Conservation (phyloP, 352 stramenopile species). For the Phytopythium boreale region DNA sequence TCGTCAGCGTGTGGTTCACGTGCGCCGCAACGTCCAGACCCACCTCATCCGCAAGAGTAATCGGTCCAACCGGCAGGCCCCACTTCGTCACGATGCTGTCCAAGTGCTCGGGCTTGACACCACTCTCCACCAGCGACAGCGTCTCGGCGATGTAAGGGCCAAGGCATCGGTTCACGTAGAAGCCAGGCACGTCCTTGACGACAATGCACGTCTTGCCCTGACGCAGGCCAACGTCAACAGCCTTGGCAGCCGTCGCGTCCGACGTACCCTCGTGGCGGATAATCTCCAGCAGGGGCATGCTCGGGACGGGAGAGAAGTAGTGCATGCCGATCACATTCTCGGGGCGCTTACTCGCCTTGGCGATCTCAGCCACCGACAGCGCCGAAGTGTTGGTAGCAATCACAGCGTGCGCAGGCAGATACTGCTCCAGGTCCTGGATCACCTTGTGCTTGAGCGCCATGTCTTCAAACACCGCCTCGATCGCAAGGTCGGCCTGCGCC, state of each 20-base stretch:
- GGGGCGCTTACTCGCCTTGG: conserved; percentile 73
- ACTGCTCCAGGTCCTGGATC: conserved; percentile 91
- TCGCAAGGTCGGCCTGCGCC: conserved; percentile 92
- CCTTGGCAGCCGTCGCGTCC: conserved; percentile 86
- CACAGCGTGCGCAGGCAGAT: conserved; percentile 92
- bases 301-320: conserved; percentile 98
- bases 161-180: conserved; percentile 99
- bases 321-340: conserved; percentile 98
- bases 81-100: conserved; percentile 96
- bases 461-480: conserved; percentile 99
- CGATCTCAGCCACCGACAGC: conserved; percentile 96
- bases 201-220: conserved; percentile 98
- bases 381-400: conserved; percentile 98
- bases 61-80: conserved; percentile 96
- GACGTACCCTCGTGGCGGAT: conserved; percentile 94
- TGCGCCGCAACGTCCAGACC: conserved; percentile 97
- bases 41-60: conserved; percentile 96
- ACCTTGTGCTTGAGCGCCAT: conserved; percentile 96
- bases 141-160: conserved; percentile 93
- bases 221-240: conserved; percentile 94
- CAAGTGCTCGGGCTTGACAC: conserved; percentile 91
- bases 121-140: conserved; percentile 89
- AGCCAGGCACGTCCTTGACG: conserved; percentile 98
- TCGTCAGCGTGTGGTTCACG: conserved; percentile 91
- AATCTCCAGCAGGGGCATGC: conserved; percentile 98